These are phyloP conservation scores for Boletus vermiculosoides DNA, from an alignment of 768 basidiomycete genomes.

Conservation along the genomic window DNA sequence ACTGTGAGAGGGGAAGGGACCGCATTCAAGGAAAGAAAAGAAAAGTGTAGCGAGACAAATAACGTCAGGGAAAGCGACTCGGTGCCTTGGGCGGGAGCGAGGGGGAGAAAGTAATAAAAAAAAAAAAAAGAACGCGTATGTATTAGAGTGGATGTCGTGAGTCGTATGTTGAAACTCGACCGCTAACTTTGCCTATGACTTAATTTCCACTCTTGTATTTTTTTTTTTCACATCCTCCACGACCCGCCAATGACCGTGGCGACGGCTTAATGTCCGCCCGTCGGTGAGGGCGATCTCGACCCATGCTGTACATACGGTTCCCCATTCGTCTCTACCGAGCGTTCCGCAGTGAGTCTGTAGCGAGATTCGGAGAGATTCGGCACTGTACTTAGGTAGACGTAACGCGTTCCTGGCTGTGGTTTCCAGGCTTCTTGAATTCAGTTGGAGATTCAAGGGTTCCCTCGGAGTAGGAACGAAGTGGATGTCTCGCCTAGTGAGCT, in stretches of 20 bases:
- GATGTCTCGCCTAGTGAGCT: background rate
- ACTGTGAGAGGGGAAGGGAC: constrained; percentile 29
- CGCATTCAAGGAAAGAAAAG: constrained; percentile 28
- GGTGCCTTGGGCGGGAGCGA: background rate
- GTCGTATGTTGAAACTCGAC: constrained; percentile 5
- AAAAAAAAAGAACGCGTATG: background rate
- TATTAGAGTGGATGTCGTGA: background rate
- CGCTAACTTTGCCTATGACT: background rate
- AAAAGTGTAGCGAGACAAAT: background rate
- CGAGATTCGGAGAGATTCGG: too few relatives aligned
- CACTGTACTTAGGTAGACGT: background rate
- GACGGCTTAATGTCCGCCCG: background rate
- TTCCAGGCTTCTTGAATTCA: background rate
- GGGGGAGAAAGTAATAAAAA: background rate
- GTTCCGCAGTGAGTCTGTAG: background rate
- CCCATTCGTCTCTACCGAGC: background rate
- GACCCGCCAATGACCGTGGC: background rate
- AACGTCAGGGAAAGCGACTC: background rate
- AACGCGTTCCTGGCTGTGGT: background rate
- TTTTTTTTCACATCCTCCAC: background rate
- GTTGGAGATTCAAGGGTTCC: background rate
- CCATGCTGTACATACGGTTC: background rate
- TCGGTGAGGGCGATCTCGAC: background rate
- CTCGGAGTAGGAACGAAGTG: background rate
- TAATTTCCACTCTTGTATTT: background rate